A percentile compares a stretch with the other conserved stretches of the same genome.
phyloP scores from a whole-genome alignment of 2,329 filamentous ascomycete species.

The Colletotrichum tabaci region DNA sequence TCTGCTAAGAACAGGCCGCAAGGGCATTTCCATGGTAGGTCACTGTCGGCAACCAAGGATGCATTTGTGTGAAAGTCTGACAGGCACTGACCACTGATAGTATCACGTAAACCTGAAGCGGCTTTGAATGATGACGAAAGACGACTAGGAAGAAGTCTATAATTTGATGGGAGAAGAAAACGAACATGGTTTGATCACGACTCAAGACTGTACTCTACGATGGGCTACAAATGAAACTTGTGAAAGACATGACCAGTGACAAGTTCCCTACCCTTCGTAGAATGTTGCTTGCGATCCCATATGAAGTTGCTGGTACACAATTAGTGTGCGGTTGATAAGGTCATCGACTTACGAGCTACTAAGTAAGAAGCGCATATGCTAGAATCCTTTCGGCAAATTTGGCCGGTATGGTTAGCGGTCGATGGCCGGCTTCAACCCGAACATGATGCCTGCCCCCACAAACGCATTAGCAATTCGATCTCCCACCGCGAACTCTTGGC shows the following conservation, averaged over 20 bases:
- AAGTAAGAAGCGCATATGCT: neutral
- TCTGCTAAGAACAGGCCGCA: slow-evolving; percentile 49
- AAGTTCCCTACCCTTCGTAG: neutral
- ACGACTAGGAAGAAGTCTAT: neutral
- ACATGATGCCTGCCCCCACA: slow-evolving; percentile 3
- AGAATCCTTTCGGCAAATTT: neutral
- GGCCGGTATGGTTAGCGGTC: neutral
- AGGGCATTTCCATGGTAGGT: slow-evolving; percentile 53
- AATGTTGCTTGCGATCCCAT: neutral
- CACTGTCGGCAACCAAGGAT: neutral
- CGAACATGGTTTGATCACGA: neutral
- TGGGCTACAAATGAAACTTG: neutral
- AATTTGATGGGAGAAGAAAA: neutral
- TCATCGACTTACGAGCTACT: neutral
- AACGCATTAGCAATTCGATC: slow-evolving; percentile 19
- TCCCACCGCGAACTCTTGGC: neutral
- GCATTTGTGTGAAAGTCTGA: neutral
- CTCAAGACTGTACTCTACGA: slow-evolving; percentile 1
- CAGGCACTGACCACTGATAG: slow-evolving; percentile 21
- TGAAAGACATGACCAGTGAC: neutral
- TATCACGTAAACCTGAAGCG: slow-evolving; percentile 40
- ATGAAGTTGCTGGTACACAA: neutral
- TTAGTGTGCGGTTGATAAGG: neutral
- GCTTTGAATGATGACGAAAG: slow-evolving; percentile 12
- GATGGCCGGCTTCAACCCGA: neutral